Evolutionary conservation across 2,329 filamentous ascomycete species (phyloP).

Genomic region (Tolypocladium cylindrosporum): DNA sequence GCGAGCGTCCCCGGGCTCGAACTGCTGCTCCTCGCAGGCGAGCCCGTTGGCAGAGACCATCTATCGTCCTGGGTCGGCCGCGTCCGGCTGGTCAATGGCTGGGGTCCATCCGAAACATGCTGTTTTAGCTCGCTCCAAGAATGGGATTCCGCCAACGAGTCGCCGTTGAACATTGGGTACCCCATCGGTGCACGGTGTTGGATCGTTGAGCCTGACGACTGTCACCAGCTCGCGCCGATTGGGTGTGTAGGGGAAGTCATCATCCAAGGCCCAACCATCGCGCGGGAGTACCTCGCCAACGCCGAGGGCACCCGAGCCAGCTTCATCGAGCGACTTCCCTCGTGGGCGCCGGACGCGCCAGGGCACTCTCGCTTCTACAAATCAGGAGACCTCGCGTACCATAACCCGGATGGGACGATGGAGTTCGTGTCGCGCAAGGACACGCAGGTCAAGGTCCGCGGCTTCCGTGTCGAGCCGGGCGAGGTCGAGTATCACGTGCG

Average conservation of each 20-base stretch:
- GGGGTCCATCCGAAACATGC: slow-evolving; percentile 5
- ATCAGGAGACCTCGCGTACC: slow-evolving; percentile 9
- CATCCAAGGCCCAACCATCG: slow-evolving; percentile 4
- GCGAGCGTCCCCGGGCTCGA: slow-evolving; percentile 1
- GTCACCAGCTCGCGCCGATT: neutral
- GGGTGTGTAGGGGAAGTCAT: slow-evolving; percentile 5
- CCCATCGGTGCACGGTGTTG: slow-evolving; percentile 1
- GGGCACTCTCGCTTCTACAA: slow-evolving; percentile 4
- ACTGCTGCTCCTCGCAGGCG: slow-evolving; percentile 3
- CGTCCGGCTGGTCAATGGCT: slow-evolving; percentile 5
- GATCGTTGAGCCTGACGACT: slow-evolving; percentile 1
- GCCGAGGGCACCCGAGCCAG: neutral
- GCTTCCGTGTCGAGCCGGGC: slow-evolving; percentile 8
- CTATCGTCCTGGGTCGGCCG: slow-evolving; percentile 3
- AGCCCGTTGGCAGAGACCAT: slow-evolving; percentile 1
- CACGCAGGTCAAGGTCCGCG: slow-evolving; percentile 5
- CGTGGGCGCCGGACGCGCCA: neutral
- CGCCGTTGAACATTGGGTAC: slow-evolving; percentile 1
- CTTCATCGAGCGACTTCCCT: neutral
- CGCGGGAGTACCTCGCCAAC: slow-evolving; percentile 3
- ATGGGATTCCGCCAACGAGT: neutral
- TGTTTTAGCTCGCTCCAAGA: neutral
- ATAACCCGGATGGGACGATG: slow-evolving; percentile 6
- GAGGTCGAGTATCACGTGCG: slow-evolving; percentile 6
- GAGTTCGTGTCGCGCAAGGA: slow-evolving; percentile 4